Evolutionary conservation across 345 rosid genomes (phyloP), one percentile per base, ranked within the genome.

Genomic region (Citrus reticulata): DNA sequence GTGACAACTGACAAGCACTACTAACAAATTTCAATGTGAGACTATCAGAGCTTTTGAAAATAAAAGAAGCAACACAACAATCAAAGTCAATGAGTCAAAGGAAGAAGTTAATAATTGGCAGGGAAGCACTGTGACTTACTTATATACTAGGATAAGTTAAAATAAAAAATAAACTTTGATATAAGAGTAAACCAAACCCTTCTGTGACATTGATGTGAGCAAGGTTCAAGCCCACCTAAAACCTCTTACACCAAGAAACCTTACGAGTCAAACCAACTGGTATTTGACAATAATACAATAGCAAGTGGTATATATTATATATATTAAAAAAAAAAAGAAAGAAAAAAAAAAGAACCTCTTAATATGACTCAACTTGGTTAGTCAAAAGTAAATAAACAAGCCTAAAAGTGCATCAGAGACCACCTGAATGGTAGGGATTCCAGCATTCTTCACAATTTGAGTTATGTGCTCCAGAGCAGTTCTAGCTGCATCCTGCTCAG

Each of bases 401-500:
- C 62, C 9, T 35, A 25, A 62, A 29, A 49, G 20, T 19, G 68
- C 24, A 78, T 11, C 22, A 24, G 10, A 83, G 51, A 46, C 77
- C 68, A 70, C 51, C 27, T 68, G 54, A 66, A 60, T 11, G 0
- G 17, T 9, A 22, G 69, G 54, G 34, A 1, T 30, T 30, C 30
- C 51, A 29, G 60, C 58, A 34, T 55, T 68, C n/a, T 22, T 72
- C 60, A 54, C 3, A 16, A 6, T 19, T 59, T 79, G 55, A 39
- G 73, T 59, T 34, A 84, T 51, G 72, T 42, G 35, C 64, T 75
- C 73, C n/a, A 81, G 73, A 58, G 84, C 84, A 29, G 62, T 2
- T 72, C 39, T 72, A 0, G 82, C 84, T 63, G 69, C 82, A 54
- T 76, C 70, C 46, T 79, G 83, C 74, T 84, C 87, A 42, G 85